Percentiles rank a stretch among this genome's conserved stretches.
phyloP scores from a whole-genome alignment of 2,329 filamentous ascomycete species.

The Shiraia bambusicola region DNA sequence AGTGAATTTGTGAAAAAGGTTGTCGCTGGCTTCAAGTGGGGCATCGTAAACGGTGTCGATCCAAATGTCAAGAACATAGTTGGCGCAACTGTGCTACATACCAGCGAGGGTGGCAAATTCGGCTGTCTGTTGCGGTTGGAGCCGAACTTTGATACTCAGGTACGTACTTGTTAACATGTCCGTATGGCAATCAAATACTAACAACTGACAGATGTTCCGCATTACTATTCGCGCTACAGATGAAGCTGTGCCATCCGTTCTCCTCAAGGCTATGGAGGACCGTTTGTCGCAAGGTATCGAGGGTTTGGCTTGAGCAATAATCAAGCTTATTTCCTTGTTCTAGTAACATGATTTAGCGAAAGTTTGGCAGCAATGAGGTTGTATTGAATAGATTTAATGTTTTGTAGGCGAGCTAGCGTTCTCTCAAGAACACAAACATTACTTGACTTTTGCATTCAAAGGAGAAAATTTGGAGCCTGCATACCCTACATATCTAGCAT shows the following conservation, averaged over 20 bases:
- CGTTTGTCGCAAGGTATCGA: constrained; percentile 62
- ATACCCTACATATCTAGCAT: constrained; percentile 7
- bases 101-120: constrained; percentile 81
- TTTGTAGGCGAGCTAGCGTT: constrained; percentile 6
- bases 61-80: constrained; percentile 93
- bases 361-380: neutral
- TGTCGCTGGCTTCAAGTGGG: constrained; percentile 87
- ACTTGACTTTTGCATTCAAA: constrained; percentile 3
- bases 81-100: constrained; percentile 84
- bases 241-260: constrained; percentile 75
- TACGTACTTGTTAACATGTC: constrained; percentile 51
- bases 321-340: neutral
- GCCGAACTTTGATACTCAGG: constrained; percentile 89
- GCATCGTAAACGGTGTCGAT: constrained; percentile 80
- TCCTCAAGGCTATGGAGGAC: constrained; percentile 87
- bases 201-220: constrained; percentile 77
- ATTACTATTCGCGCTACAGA: constrained; percentile 93
- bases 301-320: constrained; percentile 26
- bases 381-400: constrained; percentile 17
- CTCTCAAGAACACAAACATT: neutral
- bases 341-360: constrained; percentile 5
- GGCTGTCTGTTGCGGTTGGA: constrained; percentile 91
- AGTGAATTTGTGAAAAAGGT: constrained; percentile 70
- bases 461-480: constrained; percentile 3
- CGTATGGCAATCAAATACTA: constrained; percentile 9